These are phyloP conservation scores for Spergularia marina DNA, from an alignment of 148 eudicot species.

Conservation along the genomic window DNA sequence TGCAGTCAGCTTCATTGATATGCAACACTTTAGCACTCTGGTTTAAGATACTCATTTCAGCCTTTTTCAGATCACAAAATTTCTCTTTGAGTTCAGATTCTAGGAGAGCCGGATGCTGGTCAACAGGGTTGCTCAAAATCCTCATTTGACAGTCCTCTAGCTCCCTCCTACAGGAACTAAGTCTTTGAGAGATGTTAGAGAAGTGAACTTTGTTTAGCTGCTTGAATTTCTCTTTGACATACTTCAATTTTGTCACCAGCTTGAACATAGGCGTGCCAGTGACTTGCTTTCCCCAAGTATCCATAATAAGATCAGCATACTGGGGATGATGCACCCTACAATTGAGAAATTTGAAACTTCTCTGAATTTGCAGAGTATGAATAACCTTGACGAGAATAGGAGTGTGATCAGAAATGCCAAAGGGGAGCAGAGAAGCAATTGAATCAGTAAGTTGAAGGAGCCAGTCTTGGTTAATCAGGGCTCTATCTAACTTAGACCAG, in stretches of 20 bases:
- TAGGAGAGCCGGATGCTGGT: no score
- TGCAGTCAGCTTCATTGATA: background rate
- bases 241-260: background rate
- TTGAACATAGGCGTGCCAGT: background rate
- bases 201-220: background rate
- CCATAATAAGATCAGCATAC: no score
- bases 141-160: background rate
- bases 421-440: no score
- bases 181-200: background rate
- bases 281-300: no score
- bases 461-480: no score
- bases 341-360: background rate
- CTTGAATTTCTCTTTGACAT: background rate
- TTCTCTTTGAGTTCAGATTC: no score
- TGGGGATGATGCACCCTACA: background rate
- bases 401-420: no score
- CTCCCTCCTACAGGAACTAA: background rate
- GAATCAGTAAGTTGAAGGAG: no score
- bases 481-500: no score
- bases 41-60: no score
- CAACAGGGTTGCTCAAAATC: background rate
- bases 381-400: background rate
- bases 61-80: background rate
- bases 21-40: background rate
- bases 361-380: no score